Base-by-base conservation (phyloP, 202 grass and related monocot genomes). In the Schoenoplectus triqueter region DNA sequence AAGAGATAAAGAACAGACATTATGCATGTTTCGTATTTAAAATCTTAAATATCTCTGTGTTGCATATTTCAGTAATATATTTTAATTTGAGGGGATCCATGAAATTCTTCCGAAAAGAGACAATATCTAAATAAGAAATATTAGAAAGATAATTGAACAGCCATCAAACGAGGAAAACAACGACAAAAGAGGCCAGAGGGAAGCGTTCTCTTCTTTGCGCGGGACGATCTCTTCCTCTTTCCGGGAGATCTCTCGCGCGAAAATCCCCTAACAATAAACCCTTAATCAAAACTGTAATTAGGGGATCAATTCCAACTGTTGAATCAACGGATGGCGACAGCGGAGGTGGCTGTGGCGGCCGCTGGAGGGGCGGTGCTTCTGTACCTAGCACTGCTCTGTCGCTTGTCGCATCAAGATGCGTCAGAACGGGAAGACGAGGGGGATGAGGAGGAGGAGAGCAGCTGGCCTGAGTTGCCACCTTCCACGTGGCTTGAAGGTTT, bases 401-500 rank as follows among this genome's bases (percentile, higher is more conserved):
- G 81, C 6, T 11, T 83, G 13, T 83, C 81, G 71, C 68, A 74
- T 64, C 3, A 41, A 5, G 2, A 20, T 17, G 18, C 3, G 10
- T 19, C 54, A 7, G 86, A 21, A 1, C 56, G 44, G 7, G 80
- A 40, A 15, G 76, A 64, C 9, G 46, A 17, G 48, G 46, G 59
- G 1, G 69, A 19, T 11, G 51, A 3, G 77, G 81, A 64, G 45
- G 67, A 6, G n/a, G 69, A 42, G 74, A 54, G 22, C 10, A 46
- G 47, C 22, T 92, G 88, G 93, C 93, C 90, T 21, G 89, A 89
- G 48, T 80, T 82, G 70, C 82, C 90, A 19, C 93, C 93, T 65
- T 87, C 56, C 46, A 85, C 85, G 74, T 95, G 90, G 89, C 41
- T 56, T 61, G 90, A 95, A 45, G 90, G 85, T 6, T 18, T 69